Base-by-base conservation (phyloP, 1,284 basidiomycete genomes). In the Trichosporon coremiiforme region DNA sequence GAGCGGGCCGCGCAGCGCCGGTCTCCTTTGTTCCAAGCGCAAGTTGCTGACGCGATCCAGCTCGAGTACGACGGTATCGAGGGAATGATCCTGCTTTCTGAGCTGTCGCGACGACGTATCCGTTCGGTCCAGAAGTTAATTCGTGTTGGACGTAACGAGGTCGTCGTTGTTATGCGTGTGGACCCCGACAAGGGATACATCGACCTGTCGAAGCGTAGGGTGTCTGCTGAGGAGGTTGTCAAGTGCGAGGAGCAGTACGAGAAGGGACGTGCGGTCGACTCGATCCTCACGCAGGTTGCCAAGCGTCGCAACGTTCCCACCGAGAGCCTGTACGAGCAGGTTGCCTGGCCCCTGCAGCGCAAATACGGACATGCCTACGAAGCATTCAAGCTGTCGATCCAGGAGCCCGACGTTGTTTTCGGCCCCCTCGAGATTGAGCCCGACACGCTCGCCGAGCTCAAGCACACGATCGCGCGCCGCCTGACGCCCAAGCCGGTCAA, bases 161-260 rank as follows among this genome's bases (percentile, higher is more conserved):
- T 99, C 71, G 96, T 99, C 72, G 96, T 99, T 71, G 97, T 99
- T 0, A 89, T 99, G 75, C 88, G 96, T 82, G 96, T 99, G 47
- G 96, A 99, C 87, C 98, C 98, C 84, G 97, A 99, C 85, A 99
- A 99, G 87, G 97, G 95, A 20, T 99, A 99, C 85, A 99, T 99
- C 80, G 96, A 99, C 88, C 87, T 99, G 50, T 98, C 95, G 67
- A 99, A 99, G 87, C 91, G 97, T 77, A 91, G 97, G 79, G 96
- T 99, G n/a, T 98, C 95, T 10, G 92, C 96, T 10, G 97, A 99
- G 83, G 96, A 99, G 83, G 96, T 99, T 77, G 90, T 91, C 65
- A 98, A 98, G 86, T 99, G 97, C 85, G 97, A 99, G 84, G 96
- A 98, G 80, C 90, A 94, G 67, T 99, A 94, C 85, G 95, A 95